These are phyloP conservation scores for Ustulina deusta DNA, from an alignment of 2,329 filamentous ascomycete species.

Conservation along the genomic window DNA sequence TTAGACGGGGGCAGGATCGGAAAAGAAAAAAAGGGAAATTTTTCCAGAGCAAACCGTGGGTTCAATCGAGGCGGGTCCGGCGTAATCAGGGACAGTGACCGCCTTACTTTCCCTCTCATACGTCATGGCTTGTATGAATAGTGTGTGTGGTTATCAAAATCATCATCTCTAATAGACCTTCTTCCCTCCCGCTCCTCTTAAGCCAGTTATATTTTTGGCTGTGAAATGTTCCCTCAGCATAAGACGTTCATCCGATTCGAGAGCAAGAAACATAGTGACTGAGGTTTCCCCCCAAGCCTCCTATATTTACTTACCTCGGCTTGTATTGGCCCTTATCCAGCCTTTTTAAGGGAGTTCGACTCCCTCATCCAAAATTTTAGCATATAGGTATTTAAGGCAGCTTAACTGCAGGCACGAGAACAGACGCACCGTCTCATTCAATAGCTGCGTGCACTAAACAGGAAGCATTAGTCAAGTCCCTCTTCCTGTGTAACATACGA, in stretches of 20 bases:
- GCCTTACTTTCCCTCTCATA: neutral
- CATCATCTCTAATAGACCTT: constrained; percentile 22
- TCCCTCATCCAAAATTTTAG: neutral
- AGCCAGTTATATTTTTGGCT: neutral
- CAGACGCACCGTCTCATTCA: neutral
- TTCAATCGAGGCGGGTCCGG: constrained; percentile 18
- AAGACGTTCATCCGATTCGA: neutral
- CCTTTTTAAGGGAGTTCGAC: too few relatives aligned
- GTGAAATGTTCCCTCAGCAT: neutral
- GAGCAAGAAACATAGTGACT: neutral
- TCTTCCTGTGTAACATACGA: neutral
- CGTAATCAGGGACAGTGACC: neutral
- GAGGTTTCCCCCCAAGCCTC: neutral
- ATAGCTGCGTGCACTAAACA: neutral
- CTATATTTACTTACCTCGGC: neutral
- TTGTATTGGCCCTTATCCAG: neutral
- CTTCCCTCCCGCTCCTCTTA: constrained; percentile 22
- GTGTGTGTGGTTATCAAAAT: neutral
- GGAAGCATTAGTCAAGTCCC: neutral
- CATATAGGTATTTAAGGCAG: neutral
- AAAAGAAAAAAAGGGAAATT: constrained; percentile 2
- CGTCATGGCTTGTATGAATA: constrained; percentile 8
- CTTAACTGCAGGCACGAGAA: neutral
- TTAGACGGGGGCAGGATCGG: constrained; percentile 12
- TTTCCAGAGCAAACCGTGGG: constrained; percentile 4